Conservation (phyloP, 352 stramenopile species). For the Blastocystis sp. region DNA sequence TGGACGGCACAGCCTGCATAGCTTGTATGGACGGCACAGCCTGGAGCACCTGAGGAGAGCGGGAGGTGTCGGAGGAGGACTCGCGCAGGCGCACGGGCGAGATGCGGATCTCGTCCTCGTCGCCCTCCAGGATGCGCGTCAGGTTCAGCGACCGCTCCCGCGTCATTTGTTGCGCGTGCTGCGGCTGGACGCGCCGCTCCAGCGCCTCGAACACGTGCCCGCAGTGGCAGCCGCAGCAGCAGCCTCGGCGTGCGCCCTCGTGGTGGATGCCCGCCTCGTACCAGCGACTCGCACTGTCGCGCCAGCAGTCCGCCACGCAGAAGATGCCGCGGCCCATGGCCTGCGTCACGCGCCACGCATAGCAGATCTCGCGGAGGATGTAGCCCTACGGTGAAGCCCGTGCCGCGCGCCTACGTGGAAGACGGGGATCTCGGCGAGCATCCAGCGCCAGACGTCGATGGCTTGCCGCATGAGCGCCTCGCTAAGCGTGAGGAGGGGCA, state of each 20-base stretch:
- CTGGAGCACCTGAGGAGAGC: not conserved
- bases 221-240: conserved; percentile 35
- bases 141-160: not conserved
- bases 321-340: conserved; percentile 31
- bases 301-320: conserved; percentile 52
- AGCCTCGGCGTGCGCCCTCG: not conserved
- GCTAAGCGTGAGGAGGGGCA: not conserved
- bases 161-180: no score
- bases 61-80: not conserved
- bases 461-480: conserved; percentile 34
- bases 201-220: conserved; percentile 12
- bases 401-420: not conserved
- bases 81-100: not conserved
- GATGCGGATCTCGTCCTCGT: conserved; percentile 18
- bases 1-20: no score
- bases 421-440: conserved; percentile 43
- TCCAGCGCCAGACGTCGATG: conserved; percentile 48
- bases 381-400: not conserved
- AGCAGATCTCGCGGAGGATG: conserved; percentile 25
- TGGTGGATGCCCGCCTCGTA: conserved; percentile 47
- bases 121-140: conserved; percentile 20
- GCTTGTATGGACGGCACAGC: no score
- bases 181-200: not conserved
- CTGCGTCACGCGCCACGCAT: conserved; percentile 24
- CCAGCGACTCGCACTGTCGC: conserved; percentile 39